These are phyloP conservation scores for Lodderomyces orthopsilosis DNA, from an alignment of 1,139 yeast genomes.

Conservation along the genomic window DNA sequence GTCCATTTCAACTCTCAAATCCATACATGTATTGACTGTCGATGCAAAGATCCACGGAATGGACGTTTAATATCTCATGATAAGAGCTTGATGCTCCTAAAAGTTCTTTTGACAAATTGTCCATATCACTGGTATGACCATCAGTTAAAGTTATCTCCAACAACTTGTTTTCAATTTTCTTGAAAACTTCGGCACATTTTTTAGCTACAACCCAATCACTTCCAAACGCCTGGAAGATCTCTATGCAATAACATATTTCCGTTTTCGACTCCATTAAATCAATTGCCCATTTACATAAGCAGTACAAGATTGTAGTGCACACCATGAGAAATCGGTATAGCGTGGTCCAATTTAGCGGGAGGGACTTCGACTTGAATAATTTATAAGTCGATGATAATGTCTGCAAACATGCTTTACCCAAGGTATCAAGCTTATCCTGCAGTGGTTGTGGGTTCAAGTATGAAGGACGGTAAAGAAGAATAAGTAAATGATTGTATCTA, in stretches of 20 bases:
- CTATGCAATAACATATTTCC: slow-evolving; percentile 43
- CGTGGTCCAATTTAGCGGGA: slow-evolving; percentile 51
- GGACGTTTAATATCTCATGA: slow-evolving; percentile 41
- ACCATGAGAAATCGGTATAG: slow-evolving; percentile 42
- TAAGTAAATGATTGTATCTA: slow-evolving; percentile 43
- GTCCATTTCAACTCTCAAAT: slow-evolving; percentile 6
- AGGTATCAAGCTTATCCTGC: slow-evolving; percentile 27
- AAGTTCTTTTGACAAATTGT: slow-evolving; percentile 35
- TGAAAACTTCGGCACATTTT: slow-evolving; percentile 42
- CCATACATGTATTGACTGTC: slow-evolving; percentile 15
- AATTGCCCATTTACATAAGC: slow-evolving; percentile 44
- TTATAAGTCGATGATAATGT: slow-evolving; percentile 41
- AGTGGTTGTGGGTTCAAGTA: slow-evolving; percentile 43
- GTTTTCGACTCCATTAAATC: slow-evolving; percentile 43
- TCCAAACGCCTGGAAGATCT: slow-evolving; percentile 43
- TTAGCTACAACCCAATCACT: slow-evolving; percentile 46
- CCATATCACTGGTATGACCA: slow-evolving; percentile 33
- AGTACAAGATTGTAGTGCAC: slow-evolving; percentile 44
- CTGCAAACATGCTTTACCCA: slow-evolving; percentile 40
- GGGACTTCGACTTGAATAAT: slow-evolving; percentile 36
- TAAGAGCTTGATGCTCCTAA: slow-evolving; percentile 44
- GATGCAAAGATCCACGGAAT: slow-evolving; percentile 35
- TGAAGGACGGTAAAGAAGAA: slow-evolving; percentile 46
- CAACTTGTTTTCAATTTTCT: slow-evolving; percentile 37
- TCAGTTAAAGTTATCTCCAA: slow-evolving; percentile 34